Base-by-base conservation (phyloP, 2,329 filamentous ascomycete species). In the Helotiales sp. region DNA sequence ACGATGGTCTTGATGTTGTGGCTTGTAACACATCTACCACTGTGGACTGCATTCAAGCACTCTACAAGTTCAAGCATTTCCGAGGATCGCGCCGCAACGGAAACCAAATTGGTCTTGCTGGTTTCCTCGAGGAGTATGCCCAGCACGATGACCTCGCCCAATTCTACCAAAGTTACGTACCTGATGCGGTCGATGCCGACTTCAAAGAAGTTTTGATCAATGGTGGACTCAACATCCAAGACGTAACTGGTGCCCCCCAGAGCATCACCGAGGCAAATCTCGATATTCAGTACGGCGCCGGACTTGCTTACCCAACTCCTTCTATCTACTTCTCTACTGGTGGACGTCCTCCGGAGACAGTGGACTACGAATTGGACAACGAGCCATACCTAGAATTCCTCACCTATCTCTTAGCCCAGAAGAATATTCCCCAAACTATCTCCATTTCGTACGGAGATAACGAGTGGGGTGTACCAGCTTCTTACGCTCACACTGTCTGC, bases 341-440 rank as follows among this genome's bases (percentile, higher is more conserved):
- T 28, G 86, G 86, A n/a, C 85, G 84, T 75, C 76, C 80, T n/a
- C 81, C 85, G 0, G 66, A 79, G 17, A 70, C 58, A 6, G 45
- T 32, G 3, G 55, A 55, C 22, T 82, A 87, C 75, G 34, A 80
- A 74, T 82, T 87, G 75, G 82, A 82, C 69, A 92, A 91, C 76
- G 90, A 92, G 78, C 88, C 88, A 0, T 91, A 90, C 76, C 79
- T 90, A 1, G 82, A 81, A 10, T 90, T 85, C 80, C 80, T 90
- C 5, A 82, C 84, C 58, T 85, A 86, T 75, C 75, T 90, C 3
- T 81, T 86, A 67, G 73, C 76, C 40, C 78, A 85, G 67, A 73
- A 78, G 0, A 75, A 80, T 6, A 79, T 91, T 1, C 88, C 89
- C 0, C 83, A 87, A 57, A 85, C 88, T 13, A 84, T 91, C 74